Conservation (phyloP, 2,329 filamentous ascomycete species). For the Botrytis galanthina region DNA sequence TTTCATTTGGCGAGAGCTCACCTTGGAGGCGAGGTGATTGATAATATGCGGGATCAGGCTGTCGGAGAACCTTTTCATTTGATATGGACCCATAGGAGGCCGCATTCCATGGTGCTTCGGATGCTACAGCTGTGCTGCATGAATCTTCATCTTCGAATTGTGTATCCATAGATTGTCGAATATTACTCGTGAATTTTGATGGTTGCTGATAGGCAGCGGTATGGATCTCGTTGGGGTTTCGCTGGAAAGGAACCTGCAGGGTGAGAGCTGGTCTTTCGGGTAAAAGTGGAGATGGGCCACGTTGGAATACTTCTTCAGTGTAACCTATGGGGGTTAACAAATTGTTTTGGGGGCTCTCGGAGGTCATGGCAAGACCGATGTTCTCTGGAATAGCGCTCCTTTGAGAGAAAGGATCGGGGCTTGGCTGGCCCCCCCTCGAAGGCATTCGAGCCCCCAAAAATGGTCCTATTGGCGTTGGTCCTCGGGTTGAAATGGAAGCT, state of each 20-base stretch:
- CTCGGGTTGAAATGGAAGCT: conserved; percentile 24
- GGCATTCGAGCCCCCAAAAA: conserved; percentile 28
- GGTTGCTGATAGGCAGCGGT: conserved; percentile 16
- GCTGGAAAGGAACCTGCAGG: conserved; percentile 29
- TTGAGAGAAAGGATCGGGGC: conserved; percentile 37
- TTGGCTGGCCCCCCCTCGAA: conserved; percentile 21
- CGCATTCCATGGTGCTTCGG: conserved; percentile 21
- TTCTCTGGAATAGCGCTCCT: conserved; percentile 34
- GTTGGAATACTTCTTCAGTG: conserved; percentile 26
- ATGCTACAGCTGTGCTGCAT: conserved; percentile 17
- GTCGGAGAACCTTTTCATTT: background rate
- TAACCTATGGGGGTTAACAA: conserved; percentile 10
- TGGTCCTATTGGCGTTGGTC: conserved; percentile 29
- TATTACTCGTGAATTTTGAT: conserved; percentile 19
- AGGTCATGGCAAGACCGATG: conserved; percentile 37
- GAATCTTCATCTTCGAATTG: conserved; percentile 37
- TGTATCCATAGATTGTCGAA: conserved; percentile 35
- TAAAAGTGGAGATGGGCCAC: conserved; percentile 34
- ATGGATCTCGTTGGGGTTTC: conserved; percentile 22
- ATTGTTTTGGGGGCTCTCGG: conserved; percentile 14
- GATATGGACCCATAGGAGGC: background rate
- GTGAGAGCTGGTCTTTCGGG: conserved; percentile 36
- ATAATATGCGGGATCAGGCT: conserved; percentile 14
- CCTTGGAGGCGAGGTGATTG: background rate
- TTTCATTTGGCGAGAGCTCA: conserved; percentile 15